Conservation (phyloP, 371 early-diverging fungal genomes). For the Cladochytrium tenue region DNA sequence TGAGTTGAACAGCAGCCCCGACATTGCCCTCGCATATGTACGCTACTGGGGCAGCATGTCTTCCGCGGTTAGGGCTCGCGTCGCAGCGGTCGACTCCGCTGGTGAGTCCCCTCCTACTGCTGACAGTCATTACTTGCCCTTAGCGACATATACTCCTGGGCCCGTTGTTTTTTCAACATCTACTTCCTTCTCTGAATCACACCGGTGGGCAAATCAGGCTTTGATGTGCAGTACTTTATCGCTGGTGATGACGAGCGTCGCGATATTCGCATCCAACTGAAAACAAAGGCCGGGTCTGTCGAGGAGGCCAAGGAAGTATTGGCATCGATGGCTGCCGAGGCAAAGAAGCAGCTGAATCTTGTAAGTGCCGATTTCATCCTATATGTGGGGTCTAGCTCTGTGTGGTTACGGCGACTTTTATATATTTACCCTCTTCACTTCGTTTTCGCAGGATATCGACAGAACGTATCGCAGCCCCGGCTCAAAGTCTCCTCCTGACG, state of each 20-base stretch:
- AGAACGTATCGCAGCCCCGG: conserved; percentile 20
- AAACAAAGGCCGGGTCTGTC: conserved; percentile 4
- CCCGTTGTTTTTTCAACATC: not conserved
- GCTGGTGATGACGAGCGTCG: conserved; percentile 9
- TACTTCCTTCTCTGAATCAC: no score
- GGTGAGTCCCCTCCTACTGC: conserved; percentile 5
- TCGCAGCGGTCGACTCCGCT: conserved; percentile 18
- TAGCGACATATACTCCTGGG: not conserved
- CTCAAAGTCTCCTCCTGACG: conserved; percentile 8
- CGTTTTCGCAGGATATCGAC: conserved; percentile 23
- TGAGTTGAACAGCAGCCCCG: not conserved
- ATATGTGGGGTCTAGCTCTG: not conserved
- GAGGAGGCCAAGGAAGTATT: conserved; percentile 21
- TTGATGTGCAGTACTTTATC: conserved; percentile 20
- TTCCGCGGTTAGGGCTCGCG: conserved; percentile 11
- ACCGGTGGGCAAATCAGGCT: no score
- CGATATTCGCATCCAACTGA: conserved; percentile 20
- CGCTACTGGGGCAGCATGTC: conserved; percentile 21
- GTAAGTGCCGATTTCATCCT: conserved; percentile 9
- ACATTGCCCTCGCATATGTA: conserved; percentile 5
- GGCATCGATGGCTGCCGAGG: conserved; percentile 20
- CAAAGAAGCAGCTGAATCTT: conserved; percentile 18
- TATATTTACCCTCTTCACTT: no score
- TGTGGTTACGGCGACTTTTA: not conserved
- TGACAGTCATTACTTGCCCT: not conserved